Conservation (phyloP, 495 filamentous ascomycete genomes). For the Thermothielavioides terrestris region DNA sequence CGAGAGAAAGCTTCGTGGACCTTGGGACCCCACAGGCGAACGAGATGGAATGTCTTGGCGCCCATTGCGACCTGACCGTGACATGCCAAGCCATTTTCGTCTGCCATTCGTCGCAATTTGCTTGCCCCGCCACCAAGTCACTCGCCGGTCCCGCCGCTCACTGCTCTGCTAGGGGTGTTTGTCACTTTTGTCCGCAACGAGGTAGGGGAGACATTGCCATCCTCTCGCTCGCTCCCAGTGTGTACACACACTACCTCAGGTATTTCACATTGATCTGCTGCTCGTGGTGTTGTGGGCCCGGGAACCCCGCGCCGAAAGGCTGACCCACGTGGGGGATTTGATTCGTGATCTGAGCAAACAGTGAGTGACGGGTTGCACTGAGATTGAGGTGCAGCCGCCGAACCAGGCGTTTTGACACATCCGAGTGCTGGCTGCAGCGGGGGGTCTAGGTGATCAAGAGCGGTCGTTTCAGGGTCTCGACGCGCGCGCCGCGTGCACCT, state of each 20-base stretch:
- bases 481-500: no score
- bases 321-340: slow-evolving; percentile 16
- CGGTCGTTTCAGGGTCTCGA: background rate
- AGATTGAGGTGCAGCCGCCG: background rate
- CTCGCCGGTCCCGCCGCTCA: slow-evolving; percentile 1
- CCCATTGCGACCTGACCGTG: slow-evolving; percentile 5
- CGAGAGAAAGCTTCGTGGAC: background rate
- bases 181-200: background rate
- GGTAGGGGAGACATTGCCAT: no score
- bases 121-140: slow-evolving; percentile 1
- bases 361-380: background rate
- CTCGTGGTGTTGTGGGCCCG: slow-evolving; percentile 2
- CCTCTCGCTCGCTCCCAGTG: no score
- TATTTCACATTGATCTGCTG: background rate
- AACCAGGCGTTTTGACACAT: background rate
- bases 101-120: background rate
- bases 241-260: no score
- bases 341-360: slow-evolving; percentile 5
- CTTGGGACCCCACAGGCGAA: slow-evolving; percentile 1
- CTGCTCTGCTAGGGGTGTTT: background rate
- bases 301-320: slow-evolving; percentile 7
- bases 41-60: slow-evolving; percentile 21
- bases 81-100: slow-evolving; percentile 6
- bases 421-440: background rate
- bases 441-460: background rate